These are phyloP conservation scores for Coprinopsis marcescibilis DNA, from an alignment of 768 basidiomycete genomes.

Conservation along the genomic window DNA sequence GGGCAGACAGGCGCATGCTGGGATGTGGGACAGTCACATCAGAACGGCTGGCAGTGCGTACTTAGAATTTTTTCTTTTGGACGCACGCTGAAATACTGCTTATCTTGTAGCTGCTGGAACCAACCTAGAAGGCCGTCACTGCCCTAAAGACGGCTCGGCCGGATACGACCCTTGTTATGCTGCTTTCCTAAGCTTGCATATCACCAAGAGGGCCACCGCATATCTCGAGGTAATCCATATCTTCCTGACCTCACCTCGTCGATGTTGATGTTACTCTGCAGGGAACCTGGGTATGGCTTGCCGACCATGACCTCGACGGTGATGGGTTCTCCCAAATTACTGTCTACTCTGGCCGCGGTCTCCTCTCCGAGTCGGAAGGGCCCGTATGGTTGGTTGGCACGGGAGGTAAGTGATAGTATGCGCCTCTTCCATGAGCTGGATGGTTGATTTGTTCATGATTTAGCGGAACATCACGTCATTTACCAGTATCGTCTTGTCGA, in stretches of 20 bases:
- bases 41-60: conserved; percentile 30
- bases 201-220: conserved; percentile 46
- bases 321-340: conserved; percentile 41
- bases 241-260: neutral
- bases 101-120: conserved; percentile 44
- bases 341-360: conserved; percentile 64
- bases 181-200: conserved; percentile 61
- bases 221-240: conserved; percentile 55
- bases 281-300: conserved; percentile 77
- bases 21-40: conserved; percentile 57
- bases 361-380: conserved; percentile 66
- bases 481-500: conserved; percentile 66
- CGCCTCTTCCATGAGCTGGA: neutral
- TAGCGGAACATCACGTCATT: conserved; percentile 67
- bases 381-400: conserved; percentile 84
- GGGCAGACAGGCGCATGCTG: conserved; percentile 47
- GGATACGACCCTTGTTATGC: conserved; percentile 48
- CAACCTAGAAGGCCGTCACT: conserved; percentile 41
- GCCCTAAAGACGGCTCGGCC: conserved; percentile 38
- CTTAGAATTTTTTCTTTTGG: neutral
- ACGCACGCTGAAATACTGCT: neutral
- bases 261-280: conserved; percentile 19
- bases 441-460: conserved; percentile 4
- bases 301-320: conserved; percentile 73
- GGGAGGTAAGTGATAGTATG: conserved; percentile 26